Conservation (phyloP, 2,329 filamentous ascomycete species). For the Aspergillus sp. region DNA sequence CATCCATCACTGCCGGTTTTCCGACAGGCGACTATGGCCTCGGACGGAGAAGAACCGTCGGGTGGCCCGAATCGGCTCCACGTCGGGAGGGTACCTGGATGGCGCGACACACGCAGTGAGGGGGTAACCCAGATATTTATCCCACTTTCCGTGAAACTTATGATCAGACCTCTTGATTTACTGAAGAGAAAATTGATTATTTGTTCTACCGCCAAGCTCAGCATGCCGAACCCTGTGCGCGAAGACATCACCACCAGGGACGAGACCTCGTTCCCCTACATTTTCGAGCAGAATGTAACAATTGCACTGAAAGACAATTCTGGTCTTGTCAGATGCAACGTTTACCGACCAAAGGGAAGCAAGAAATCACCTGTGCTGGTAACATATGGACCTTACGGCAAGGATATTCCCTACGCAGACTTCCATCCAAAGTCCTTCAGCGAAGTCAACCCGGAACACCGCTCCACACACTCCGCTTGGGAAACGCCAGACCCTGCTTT, state of each 20-base stretch:
- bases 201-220: background rate
- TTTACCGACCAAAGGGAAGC: conserved; percentile 49
- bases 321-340: conserved; percentile 50
- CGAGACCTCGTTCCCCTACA: conserved; percentile 42
- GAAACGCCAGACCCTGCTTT: conserved; percentile 59
- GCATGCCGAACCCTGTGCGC: conserved; percentile 30
- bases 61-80: conserved; percentile 28
- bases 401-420: conserved; percentile 64
- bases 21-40: background rate
- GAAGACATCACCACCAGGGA: conserved; percentile 34
- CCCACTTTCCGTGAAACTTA: background rate
- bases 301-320: conserved; percentile 42
- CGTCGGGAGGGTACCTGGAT: conserved; percentile 12
- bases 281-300: conserved; percentile 52
- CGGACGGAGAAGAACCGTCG: background rate
- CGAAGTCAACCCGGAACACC: conserved; percentile 56
- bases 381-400: conserved; percentile 73
- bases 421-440: conserved; percentile 54
- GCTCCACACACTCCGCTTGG: conserved; percentile 57
- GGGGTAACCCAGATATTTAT: conserved; percentile 9
- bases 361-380: conserved; percentile 59
- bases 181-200: background rate
- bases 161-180: background rate
- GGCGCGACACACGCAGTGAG: conserved; percentile 1
- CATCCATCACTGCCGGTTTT: background rate